Percentiles rank a stretch among this genome's conserved stretches.
These are phyloP conservation scores for Calonectria pteridis DNA, from an alignment of 2,329 filamentous ascomycete species.

Conservation along the genomic window DNA sequence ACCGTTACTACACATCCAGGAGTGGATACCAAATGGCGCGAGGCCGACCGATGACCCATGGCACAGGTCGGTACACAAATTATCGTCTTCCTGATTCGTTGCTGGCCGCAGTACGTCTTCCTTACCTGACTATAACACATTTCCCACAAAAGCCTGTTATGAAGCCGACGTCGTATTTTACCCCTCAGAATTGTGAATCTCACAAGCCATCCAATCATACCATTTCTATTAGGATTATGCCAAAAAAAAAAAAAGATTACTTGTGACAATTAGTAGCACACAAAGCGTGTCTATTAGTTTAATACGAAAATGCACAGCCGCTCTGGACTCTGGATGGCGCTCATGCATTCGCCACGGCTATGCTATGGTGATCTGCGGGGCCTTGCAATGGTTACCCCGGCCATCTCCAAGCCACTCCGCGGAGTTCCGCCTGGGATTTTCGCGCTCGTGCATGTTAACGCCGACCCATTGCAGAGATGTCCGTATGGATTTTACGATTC, in stretches of 20 bases:
- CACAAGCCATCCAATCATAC: background rate
- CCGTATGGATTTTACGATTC: background rate
- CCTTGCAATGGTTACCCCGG: background rate
- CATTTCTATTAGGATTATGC: background rate
- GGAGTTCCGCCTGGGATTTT: background rate
- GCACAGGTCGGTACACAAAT: background rate
- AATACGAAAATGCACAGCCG: background rate
- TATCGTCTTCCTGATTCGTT: background rate
- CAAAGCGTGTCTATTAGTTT: background rate
- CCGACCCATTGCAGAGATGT: background rate
- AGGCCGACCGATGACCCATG: background rate
- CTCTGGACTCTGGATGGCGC: background rate
- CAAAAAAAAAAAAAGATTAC: background rate
- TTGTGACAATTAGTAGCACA: background rate
- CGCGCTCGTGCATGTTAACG: background rate
- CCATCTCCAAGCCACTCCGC: background rate
- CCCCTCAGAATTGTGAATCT: background rate
- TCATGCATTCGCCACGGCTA: background rate
- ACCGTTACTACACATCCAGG: background rate
- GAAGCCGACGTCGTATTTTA: background rate
- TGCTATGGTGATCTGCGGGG: background rate
- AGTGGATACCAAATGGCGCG: background rate
- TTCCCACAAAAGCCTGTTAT: background rate
- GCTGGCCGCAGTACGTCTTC: background rate
- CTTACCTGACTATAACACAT: background rate